phyloP scores from a whole-genome alignment of 768 basidiomycete species.

The Candolleomyces eurysporus region DNA sequence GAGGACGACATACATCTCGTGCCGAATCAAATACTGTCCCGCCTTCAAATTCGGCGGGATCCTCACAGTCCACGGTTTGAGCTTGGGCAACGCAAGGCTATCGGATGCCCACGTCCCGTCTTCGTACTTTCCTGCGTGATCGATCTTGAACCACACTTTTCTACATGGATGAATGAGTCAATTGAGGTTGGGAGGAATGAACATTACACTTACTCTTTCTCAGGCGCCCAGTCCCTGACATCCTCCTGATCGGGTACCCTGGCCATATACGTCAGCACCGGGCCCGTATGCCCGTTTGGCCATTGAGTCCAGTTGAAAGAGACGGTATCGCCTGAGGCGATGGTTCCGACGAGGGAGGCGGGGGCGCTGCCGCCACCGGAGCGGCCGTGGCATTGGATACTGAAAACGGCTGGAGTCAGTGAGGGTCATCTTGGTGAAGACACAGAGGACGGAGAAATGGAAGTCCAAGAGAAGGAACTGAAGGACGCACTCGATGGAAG shows the following conservation, averaged over 20 bases:
- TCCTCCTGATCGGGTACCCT: slow-evolving; percentile 33
- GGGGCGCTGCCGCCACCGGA: slow-evolving; percentile 28
- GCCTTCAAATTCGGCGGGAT: slow-evolving; percentile 40
- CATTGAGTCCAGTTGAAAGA: slow-evolving; percentile 39
- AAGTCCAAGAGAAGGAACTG: not conserved
- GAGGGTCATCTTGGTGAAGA: not conserved
- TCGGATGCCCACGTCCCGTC: slow-evolving; percentile 43
- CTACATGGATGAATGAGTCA: not conserved
- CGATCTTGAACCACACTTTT: slow-evolving; percentile 48
- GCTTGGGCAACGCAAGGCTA: slow-evolving; percentile 30
- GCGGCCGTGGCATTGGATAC: slow-evolving; percentile 30
- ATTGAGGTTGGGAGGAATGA: not conserved
- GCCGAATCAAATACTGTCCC: slow-evolving; percentile 46
- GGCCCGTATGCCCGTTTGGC: slow-evolving; percentile 37
- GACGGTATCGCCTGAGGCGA: slow-evolving; percentile 37
- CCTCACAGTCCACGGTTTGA: slow-evolving; percentile 41
- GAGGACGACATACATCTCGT: slow-evolving; percentile 35
- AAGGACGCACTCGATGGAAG: slow-evolving; percentile 18
- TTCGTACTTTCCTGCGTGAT: slow-evolving; percentile 36
- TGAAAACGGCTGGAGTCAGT: not conserved
- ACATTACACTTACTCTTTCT: slow-evolving; percentile 26
- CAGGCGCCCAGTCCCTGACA: slow-evolving; percentile 40
- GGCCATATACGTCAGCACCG: slow-evolving; percentile 44
- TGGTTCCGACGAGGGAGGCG: slow-evolving; percentile 35
- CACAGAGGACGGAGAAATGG: not conserved